Conservation (phyloP, 116 monocot species). For the Iris pallida region DNA sequence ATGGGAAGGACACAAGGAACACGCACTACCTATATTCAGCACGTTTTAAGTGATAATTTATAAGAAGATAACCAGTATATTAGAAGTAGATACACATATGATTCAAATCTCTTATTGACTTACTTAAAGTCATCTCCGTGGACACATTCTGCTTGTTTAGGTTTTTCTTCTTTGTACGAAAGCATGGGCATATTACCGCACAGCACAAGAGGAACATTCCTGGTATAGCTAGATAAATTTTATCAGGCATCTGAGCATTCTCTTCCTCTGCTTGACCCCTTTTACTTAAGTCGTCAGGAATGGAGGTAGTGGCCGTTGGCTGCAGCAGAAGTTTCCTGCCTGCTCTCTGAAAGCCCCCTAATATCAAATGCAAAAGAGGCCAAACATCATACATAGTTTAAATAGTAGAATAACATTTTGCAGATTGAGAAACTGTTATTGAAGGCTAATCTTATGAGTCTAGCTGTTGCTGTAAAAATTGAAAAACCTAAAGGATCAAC, state of each 20-base stretch:
- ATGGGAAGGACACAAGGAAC: neutral
- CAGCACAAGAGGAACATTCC: conserved; percentile 36
- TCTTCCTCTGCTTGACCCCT: conserved; percentile 1
- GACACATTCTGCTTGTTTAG: conserved; percentile 20
- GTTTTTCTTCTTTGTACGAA: conserved; percentile 27
- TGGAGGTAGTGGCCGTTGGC: conserved; percentile 3
- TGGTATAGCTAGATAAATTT: conserved; percentile 17
- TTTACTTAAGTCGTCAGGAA: conserved; percentile 6
- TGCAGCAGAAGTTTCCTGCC: conserved; percentile 28
- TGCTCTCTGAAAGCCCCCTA: conserved; percentile 12
- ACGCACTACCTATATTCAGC: neutral
- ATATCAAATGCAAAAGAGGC: neutral
- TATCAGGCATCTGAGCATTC: neutral
- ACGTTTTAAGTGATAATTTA: neutral
- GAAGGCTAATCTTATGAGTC: neutral
- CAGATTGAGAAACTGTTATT: neutral
- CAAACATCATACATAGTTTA: neutral
- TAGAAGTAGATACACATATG: neutral
- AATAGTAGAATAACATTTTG: neutral
- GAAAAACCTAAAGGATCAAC: too few relatives aligned
- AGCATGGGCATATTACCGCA: conserved; percentile 34
- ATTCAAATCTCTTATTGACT: conserved; percentile 3
- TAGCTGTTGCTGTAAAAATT: neutral
- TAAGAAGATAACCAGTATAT: neutral
- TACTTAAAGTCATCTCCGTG: conserved; percentile 24